A percentile compares a stretch with the other conserved stretches of the same genome.
Evolutionary conservation across 371 early-diverging fungal genomes (phyloP).

Genomic region (Circinella minor): DNA sequence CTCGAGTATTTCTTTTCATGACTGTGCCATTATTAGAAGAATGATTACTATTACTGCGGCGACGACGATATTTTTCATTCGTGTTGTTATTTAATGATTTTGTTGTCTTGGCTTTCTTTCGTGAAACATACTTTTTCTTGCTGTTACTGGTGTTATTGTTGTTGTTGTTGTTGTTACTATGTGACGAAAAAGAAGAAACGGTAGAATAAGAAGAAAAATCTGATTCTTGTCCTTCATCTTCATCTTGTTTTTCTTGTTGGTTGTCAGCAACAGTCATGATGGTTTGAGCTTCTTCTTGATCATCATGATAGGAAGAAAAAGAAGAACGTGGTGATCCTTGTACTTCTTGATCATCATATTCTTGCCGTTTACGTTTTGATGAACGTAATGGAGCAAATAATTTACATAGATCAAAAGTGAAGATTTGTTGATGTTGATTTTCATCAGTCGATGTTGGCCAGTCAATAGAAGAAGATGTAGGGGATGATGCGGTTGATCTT

Average conservation of each 20-base stretch:
- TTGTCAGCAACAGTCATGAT: too few species aligned
- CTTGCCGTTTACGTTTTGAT: constrained; percentile 7
- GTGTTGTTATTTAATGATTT: constrained; percentile 5
- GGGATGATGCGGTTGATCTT: constrained; percentile 11
- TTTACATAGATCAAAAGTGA: constrained; percentile 18
- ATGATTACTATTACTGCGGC: constrained; percentile 3
- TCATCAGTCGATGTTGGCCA: neutral
- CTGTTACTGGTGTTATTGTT: too few species aligned
- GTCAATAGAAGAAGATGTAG: neutral
- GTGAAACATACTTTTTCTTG: constrained; percentile 4
- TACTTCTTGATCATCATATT: constrained; percentile 10
- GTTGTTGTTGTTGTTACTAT: neutral
- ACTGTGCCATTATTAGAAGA: neutral
- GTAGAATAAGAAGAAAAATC: neutral
- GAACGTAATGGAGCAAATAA: constrained; percentile 3
- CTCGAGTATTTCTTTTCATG: constrained; percentile 13
- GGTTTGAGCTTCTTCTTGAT: neutral
- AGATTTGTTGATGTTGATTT: constrained; percentile 9
- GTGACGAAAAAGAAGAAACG: neutral
- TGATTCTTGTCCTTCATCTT: too few species aligned
- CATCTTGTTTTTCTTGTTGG: too few species aligned
- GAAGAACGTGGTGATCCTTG: too few species aligned
- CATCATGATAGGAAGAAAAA: neutral
- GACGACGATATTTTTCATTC: constrained; percentile 1
- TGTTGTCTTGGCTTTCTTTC: constrained; percentile 13